Evolutionary conservation across 148 eudicot species (phyloP).

Genomic region (Vaccinium macrocarpon): DNA sequence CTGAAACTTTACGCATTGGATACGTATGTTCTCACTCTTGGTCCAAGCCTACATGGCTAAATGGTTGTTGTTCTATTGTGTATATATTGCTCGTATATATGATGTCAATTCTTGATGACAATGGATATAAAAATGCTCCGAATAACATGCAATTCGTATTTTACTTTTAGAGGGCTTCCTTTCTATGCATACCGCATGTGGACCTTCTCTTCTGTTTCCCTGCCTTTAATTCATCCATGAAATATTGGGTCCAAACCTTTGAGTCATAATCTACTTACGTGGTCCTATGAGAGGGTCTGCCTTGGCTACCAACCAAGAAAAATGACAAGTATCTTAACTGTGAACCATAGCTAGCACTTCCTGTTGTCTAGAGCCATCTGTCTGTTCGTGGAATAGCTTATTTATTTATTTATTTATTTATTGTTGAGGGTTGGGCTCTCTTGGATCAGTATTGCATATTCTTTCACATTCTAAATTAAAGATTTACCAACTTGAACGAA

Average conservation of each 20-base stretch:
- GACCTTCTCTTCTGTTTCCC: not conserved
- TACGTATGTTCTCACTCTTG: constrained; percentile 45
- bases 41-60: not conserved
- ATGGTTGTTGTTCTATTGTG: not conserved
- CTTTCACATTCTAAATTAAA: not conserved
- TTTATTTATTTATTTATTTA: not conserved
- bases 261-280: not conserved
- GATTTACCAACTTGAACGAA: not conserved
- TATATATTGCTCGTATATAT: not conserved
- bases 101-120: not conserved
- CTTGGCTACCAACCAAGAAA: not conserved
- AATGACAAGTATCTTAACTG: not conserved
- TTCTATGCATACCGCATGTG: not conserved
- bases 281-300: not conserved
- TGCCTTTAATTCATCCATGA: not conserved
- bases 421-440: not conserved
- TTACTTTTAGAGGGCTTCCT: not conserved
- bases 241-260: not conserved
- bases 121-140: not conserved
- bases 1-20: constrained; percentile 67
- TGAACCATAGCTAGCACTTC: not conserved
- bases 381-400: not conserved
- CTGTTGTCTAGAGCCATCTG: not conserved
- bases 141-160: not conserved
- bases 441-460: not conserved